Percentiles rank a stretch among this genome's conserved stretches.
phyloP scores from a whole-genome alignment of 495 filamentous ascomycete genomes.

The Usnea hakonensis region DNA sequence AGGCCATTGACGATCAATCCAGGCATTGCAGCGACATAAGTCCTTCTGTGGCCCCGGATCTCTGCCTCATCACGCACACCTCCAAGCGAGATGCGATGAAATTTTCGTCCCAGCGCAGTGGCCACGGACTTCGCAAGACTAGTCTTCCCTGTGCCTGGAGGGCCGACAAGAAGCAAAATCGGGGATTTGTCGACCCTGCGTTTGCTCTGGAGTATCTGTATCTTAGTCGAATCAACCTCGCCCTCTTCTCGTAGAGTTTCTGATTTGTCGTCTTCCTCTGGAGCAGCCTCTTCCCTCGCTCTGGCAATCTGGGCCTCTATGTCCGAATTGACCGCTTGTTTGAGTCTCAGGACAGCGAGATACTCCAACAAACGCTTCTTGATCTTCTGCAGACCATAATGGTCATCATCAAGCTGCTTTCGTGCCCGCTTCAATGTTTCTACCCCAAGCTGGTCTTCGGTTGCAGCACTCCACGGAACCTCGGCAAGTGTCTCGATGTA shows the following conservation, averaged over 20 bases:
- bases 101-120: constrained; percentile 84
- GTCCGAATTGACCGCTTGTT: constrained; percentile 77
- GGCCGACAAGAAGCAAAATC: constrained; percentile 87
- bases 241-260: constrained; percentile 34
- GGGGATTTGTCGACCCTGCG: constrained; percentile 89
- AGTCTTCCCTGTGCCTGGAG: constrained; percentile 95
- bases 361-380: constrained; percentile 97
- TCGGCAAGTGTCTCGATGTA: constrained; percentile 93
- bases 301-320: constrained; percentile 68
- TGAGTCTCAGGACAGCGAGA: constrained; percentile 86
- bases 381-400: constrained; percentile 94
- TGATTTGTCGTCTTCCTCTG: constrained; percentile 24
- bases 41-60: constrained; percentile 90
- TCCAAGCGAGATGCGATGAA: constrained; percentile 94
- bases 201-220: constrained; percentile 63
- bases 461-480: constrained; percentile 84
- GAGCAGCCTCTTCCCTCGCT: constrained; percentile 51
- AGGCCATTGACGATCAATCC: constrained; percentile 89
- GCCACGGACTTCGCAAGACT: constrained; percentile 91
- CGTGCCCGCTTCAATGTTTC: constrained; percentile 72
- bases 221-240: constrained; percentile 47
- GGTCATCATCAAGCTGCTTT: constrained; percentile 90
- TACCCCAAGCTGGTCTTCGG: constrained; percentile 78
- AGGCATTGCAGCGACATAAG: constrained; percentile 98
- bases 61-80: constrained; percentile 96